Evolutionary conservation across 192 early-diverging fungal genomes (phyloP).

Genomic region (Chytriomyces hyalinus): DNA sequence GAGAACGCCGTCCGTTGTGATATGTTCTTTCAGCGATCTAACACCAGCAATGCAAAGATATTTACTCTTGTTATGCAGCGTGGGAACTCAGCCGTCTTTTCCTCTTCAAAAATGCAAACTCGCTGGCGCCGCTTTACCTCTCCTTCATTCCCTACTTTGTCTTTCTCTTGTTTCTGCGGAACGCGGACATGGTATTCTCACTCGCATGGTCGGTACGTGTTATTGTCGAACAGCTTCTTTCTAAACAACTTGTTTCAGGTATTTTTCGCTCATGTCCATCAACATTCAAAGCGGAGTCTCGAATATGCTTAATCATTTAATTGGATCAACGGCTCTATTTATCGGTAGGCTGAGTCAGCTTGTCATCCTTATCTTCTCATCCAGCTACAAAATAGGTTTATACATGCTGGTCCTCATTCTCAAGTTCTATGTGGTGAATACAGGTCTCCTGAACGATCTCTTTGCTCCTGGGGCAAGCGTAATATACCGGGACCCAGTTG

Average conservation of each 20-base stretch:
- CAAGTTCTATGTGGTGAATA: not conserved
- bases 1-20: not conserved
- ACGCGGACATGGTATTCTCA: constrained; percentile 46
- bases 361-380: not conserved
- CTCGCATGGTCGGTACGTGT: constrained; percentile 43
- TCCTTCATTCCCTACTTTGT: constrained; percentile 48
- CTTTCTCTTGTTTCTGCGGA: constrained; percentile 44
- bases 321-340: constrained; percentile 34
- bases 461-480: not conserved
- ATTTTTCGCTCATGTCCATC: constrained; percentile 45
- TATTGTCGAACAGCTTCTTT: not conserved
- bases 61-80: constrained; percentile 21
- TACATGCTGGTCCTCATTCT: not conserved
- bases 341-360: constrained; percentile 29
- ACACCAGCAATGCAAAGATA: constrained; percentile 24
- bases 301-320: constrained; percentile 35
- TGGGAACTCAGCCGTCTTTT: constrained; percentile 30
- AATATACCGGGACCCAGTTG: constrained; percentile 13
- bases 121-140: constrained; percentile 48
- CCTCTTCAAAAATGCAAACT: constrained; percentile 8
- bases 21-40: constrained; percentile 22
- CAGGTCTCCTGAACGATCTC: not conserved
- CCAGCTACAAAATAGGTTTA: not conserved
- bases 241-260: constrained; percentile 5
- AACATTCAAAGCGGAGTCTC: constrained; percentile 41